Evolutionary conservation across 306 rosid species (phyloP), one percentile per base, ranked within the genome.

Genomic region (Castanea sativa): DNA sequence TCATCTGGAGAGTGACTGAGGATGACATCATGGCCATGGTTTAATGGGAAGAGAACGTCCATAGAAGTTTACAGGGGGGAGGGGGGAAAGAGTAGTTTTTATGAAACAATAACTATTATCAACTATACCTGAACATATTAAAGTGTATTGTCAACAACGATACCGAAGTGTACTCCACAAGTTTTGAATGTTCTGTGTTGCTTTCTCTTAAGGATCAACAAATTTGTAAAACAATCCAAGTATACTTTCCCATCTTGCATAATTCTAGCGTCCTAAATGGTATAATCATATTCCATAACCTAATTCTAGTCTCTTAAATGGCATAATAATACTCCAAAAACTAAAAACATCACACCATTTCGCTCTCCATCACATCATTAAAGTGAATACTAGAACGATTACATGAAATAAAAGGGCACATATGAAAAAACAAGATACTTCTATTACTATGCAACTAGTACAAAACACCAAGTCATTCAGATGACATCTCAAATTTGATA

Each of bases 1-100:
- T 71, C 32, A 79, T 71, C 76, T 27, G 73, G 27, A 79, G 49
- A 70, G 71, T 71, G 55, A 51, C 10, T 52, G 68, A 73, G 74
- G 56, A 75, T n/a, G 56, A 35, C 25, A 73, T 27, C 68, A 71
- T 41, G 27, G 65, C 52, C 75, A 56, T 5, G 19, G 21, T 73
- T 73, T 73, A 55, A 51, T 41, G 60, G 13, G 20, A 73, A 14
- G 27, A 32, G 33, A 55, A 49, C 21, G 29, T 64, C 70, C 38
- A 64, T 35, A 30, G 13, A 30, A 71, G 55, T 69, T 35, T 27
- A 35, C 52, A 78, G 23, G 27, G 16, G n/a, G 21, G 58, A 43
- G 27, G 35, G 8, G 33, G 12, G 1, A 57, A 56, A 23, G 5
- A 23, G 65, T 21, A 20, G 15, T 33, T 67, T 67, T 35, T 33